phyloP scores from a whole-genome alignment of 1,284 basidiomycete genomes.

The Sphagnurus paluster region DNA sequence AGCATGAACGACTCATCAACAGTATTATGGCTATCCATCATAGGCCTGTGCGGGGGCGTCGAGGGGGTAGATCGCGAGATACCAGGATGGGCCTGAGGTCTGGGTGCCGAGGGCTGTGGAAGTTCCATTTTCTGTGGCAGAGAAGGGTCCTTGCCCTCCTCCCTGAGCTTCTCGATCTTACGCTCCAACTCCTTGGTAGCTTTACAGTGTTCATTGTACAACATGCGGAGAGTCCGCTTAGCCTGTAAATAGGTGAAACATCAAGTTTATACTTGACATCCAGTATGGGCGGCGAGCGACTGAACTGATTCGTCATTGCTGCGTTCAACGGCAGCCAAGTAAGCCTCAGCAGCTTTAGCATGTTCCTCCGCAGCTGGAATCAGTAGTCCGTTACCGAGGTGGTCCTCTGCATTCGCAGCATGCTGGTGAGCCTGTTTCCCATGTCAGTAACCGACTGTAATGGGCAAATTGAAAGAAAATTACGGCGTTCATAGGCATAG shows the following conservation, averaged over 20 bases:
- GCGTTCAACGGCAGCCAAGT: constrained; percentile 66
- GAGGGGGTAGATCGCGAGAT: constrained; percentile 36
- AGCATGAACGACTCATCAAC: constrained; percentile 87
- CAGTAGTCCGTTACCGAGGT: constrained; percentile 58
- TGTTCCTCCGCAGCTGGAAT: constrained; percentile 65
- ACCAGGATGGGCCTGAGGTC: constrained; percentile 25
- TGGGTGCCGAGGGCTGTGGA: constrained; percentile 24
- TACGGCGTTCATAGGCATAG: constrained; percentile 40
- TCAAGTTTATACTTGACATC: constrained; percentile 10
- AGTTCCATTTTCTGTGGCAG: constrained; percentile 53
- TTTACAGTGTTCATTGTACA: constrained; percentile 71
- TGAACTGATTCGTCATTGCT: constrained; percentile 70
- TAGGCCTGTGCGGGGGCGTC: constrained; percentile 45
- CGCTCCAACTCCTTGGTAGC: constrained; percentile 68
- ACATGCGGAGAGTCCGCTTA: constrained; percentile 70
- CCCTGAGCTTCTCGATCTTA: constrained; percentile 63
- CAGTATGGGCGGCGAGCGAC: constrained; percentile 18
- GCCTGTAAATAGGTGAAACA: constrained; percentile 43
- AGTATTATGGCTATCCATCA: constrained; percentile 71
- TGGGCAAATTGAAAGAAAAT: constrained; percentile 10
- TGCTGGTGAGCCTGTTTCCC: constrained; percentile 72
- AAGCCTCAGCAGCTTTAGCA: constrained; percentile 69
- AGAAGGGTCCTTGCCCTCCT: constrained; percentile 73
- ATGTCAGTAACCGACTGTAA: constrained; percentile 7
- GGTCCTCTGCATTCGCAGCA: constrained; percentile 76